A percentile compares a stretch with the other conserved stretches of the same genome.
Evolutionary conservation across 73 alveolate genomes (phyloP).

Genomic region (Tetrahymena borealis): DNA sequence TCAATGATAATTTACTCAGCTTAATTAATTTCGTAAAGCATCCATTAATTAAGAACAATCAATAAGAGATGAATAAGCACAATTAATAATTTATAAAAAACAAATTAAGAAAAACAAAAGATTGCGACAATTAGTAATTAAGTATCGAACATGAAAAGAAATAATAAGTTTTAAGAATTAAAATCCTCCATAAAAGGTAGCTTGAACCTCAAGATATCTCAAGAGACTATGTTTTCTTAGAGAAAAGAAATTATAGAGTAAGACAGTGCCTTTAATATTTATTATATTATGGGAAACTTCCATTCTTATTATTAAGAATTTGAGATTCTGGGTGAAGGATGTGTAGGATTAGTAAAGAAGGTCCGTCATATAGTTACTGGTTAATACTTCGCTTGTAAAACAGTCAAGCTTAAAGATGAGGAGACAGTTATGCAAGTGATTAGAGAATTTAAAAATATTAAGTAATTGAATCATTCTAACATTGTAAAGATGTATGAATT

Average conservation of each 20-base stretch:
- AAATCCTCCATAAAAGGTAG: not conserved
- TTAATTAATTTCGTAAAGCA: too few species aligned
- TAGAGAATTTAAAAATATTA: conserved; percentile 12
- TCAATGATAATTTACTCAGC: too few species aligned
- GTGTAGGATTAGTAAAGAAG: conserved; percentile 27
- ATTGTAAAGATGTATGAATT: conserved; percentile 18
- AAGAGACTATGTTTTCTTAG: not conserved
- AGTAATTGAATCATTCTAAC: conserved; percentile 8
- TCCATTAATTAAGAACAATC: not conserved
- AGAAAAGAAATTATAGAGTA: not conserved
- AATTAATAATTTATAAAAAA: too few species aligned
- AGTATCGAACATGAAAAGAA: not conserved
- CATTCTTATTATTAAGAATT: not conserved
- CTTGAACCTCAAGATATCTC: not conserved
- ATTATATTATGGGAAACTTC: not conserved
- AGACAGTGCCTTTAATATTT: not conserved
- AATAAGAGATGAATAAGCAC: too few species aligned
- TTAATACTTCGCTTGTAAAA: conserved; percentile 1
- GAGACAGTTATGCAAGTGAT: conserved; percentile 27
- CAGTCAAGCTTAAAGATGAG: conserved; percentile 16
- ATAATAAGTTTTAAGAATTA: not conserved
- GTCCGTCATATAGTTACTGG: not conserved
- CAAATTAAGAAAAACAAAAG: not conserved
- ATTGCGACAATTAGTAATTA: not conserved
- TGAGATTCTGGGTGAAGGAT: conserved; percentile 31